Evolutionary conservation across 2,329 filamentous ascomycete genomes (phyloP), one percentile per base, ranked within the genome.

Genomic region (Aspergillus chevalieri): DNA sequence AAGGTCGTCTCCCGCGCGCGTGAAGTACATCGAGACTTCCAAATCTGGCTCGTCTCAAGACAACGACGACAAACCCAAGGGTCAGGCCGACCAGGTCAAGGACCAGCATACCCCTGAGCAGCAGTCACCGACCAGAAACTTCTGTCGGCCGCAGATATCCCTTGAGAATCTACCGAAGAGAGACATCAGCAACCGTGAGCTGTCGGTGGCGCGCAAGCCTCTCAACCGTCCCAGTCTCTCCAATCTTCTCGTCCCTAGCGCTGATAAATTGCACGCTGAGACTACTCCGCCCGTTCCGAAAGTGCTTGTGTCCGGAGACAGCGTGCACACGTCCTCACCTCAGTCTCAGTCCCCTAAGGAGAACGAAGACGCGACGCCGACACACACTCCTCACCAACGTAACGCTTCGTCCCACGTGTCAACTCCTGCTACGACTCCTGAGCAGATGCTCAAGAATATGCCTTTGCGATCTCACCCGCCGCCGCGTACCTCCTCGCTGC

Each of bases 401-500:
- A 21, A 14, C 6, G 17, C 15, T 12, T 19, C 34, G 21, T 22
- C 26, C 9, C 26, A 12, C 10, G 26, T 30, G 10, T 30, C 26
- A 19, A 12, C 38, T 41, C 15, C 38, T 19, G 38, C 10, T 41
- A 19, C 38, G 10, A 41, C 38, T 22, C 15, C 38, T 12, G 38
- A 41, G 8, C 38, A 12, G 3, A 41, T 21, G 38, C 15, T 7
- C 15, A 43, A 50, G 6, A 52, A 33, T 10, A 22, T 28, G 21
- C 28, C 46, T 26, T 24, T 47, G 15, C 36, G 45, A 8, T 41
- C 51, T 9, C 51, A 53, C 33, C 53, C 54, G 2, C 53, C 54
- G 2, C 52, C 52, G 24, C 50, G 54, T 17, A 51, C 46, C 3
- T 52, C 50, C 9, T 59, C 57, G 9, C 26, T 54, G 3, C 42